A percentile compares a stretch with the other conserved stretches of the same genome.
phyloP scores from a whole-genome alignment of 2,329 filamentous ascomycete species.

The Arachnomyces sp. region DNA sequence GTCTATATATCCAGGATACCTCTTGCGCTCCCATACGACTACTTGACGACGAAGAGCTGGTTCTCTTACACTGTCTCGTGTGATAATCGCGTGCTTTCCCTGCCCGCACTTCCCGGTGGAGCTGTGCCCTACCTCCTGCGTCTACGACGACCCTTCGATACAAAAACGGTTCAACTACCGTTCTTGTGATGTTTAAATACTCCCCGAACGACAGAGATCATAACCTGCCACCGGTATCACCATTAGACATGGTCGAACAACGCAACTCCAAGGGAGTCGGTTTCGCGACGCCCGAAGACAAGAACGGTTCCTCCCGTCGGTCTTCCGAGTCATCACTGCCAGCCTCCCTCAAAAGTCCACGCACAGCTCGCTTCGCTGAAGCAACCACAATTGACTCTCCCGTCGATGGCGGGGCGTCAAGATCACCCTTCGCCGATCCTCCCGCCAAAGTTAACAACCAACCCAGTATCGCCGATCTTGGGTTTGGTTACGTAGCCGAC shows the following conservation, averaged over 20 bases:
- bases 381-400: constrained; percentile 58
- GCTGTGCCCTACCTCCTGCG: background rate
- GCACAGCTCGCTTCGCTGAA: constrained; percentile 57
- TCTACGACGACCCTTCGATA: too few relatives aligned
- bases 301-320: constrained; percentile 19
- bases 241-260: constrained; percentile 30
- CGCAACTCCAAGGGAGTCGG: constrained; percentile 22
- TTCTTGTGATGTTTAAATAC: constrained; percentile 19
- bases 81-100: constrained; percentile 1
- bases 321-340: constrained; percentile 25
- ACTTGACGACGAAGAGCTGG: constrained; percentile 22
- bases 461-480: constrained; percentile 66
- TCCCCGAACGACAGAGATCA: constrained; percentile 20
- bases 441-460: constrained; percentile 43
- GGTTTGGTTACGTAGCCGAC: constrained; percentile 79
- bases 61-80: constrained; percentile 21
- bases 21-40: too few relatives aligned
- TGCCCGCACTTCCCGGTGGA: constrained; percentile 3
- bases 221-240: constrained; percentile 25
- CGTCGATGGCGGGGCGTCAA: constrained; percentile 34
- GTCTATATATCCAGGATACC: too few relatives aligned
- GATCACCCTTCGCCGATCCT: constrained; percentile 47
- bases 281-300: constrained; percentile 19
- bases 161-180: too few relatives aligned
- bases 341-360: constrained; percentile 43